A percentile compares a stretch with the other conserved stretches of the same genome.
phyloP scores from a whole-genome alignment of 2,329 filamentous ascomycete genomes.

The Diaporthe helianthi region DNA sequence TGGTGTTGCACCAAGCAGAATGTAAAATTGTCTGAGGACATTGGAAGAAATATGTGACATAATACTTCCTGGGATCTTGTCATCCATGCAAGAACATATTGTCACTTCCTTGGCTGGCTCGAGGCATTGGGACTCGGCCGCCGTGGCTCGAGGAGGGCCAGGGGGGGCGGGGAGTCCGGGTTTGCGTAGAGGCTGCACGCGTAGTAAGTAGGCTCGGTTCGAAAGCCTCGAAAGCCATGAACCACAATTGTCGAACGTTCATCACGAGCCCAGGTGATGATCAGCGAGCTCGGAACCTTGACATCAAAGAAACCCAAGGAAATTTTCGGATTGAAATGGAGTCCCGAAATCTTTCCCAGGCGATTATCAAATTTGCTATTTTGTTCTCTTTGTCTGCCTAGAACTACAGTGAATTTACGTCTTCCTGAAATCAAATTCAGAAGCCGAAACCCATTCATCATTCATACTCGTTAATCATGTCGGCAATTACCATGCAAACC shows the following conservation, averaged over 20 bases:
- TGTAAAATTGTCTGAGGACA: background rate
- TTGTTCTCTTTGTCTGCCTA: background rate
- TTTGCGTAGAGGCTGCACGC: background rate
- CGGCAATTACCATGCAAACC: background rate
- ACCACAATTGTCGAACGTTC: background rate
- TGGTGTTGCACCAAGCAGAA: too few relatives aligned
- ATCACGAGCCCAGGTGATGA: background rate
- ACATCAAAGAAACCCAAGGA: background rate
- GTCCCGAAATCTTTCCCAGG: background rate
- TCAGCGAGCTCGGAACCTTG: too few relatives aligned
- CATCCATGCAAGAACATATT: background rate
- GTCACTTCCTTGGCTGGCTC: background rate
- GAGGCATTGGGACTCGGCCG: constrained; percentile 3
- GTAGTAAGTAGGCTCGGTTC: constrained; percentile 1
- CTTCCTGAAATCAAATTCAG: too few relatives aligned
- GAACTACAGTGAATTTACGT: too few relatives aligned
- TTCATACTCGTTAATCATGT: background rate
- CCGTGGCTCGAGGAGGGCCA: too few relatives aligned
- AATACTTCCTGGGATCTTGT: background rate
- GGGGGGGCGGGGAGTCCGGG: constrained; percentile 9
- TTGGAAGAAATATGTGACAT: background rate
- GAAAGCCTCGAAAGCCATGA: background rate
- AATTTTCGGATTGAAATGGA: background rate
- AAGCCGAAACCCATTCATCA: background rate
- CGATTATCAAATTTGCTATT: background rate